Evolutionary conservation across 331 rosid species (phyloP), one percentile per base, ranked within the genome.

Genomic region (Phaseolus coccineus): DNA sequence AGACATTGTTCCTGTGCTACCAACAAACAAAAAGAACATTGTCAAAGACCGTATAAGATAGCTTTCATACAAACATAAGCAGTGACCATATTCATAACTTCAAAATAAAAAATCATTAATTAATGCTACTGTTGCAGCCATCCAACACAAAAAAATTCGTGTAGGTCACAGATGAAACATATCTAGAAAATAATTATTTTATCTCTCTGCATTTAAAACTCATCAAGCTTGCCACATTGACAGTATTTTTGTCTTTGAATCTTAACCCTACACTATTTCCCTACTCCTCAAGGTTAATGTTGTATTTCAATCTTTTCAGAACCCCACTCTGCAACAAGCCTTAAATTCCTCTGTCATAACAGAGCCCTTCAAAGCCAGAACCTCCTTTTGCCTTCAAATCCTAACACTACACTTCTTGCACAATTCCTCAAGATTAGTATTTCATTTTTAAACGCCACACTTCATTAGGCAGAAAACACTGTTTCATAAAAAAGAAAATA

Each of bases 1-100:
- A 81, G 94, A 73, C 98, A 92, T 94, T 74, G 79, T 86, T 88
- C 87, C 87, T 71, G 72, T 71, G 69, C 81, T 82, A 31, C 3
- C 19, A 27, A 73, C 67, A 40, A 83, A 13, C 51, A 70, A 5
- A 35, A 24, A 81, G 56, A 46, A n/a, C 65, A 62, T 74, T 8
- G 24, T 77, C 25, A 71, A 27, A 63, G 47, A 69, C 37, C 27
- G 73, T 15, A 44, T 47, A 57, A 77, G 56, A 80, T 50, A 25
- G 27, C 46, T 65, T 37, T 33, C 10, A 56, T 30, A 71, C 35
- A 13, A 16, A 33, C 30, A 59, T 31, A 25, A 72, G 48, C 37
- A 53, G 39, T 51, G 46, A 66, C 13, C 35, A 19, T 33, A 31
- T 71, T 77, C 58, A 75, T 31, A 28, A 42, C 30, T 35, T 24